Evolutionary conservation across 345 rosid species (phyloP), one percentile per base, ranked within the genome.

Genomic region (Gossypium longicalyx): DNA sequence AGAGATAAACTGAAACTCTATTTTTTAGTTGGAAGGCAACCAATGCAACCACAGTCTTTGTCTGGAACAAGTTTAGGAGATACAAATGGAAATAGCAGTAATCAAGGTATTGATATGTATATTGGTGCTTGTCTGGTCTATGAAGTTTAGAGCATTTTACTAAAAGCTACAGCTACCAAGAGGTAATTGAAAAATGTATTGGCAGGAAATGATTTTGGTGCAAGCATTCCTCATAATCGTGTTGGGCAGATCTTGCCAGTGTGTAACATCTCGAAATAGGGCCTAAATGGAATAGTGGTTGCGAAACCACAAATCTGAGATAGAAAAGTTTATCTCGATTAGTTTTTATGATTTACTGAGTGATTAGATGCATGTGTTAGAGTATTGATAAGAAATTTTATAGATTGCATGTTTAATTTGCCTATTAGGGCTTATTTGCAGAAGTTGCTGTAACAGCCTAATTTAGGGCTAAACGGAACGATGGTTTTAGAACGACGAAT

Each of bases 1-100:
- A 12, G 43, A 80, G 34, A 77, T 87, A 78, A 9, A 84, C 11
- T 2, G 60, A 52, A 20, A 48, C 6, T 29, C 38, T 1, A 29
- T 4, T 29, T 29, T 29, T 83, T 95, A 85, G 90, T 95, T 79
- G 86, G 80, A 76, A 91, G 99, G 86, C 97, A 90, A 80, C 88
- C 87, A 64, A 63, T 85, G 23, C 90, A 83, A 76, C 66, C 93
- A 53, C 87, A 74, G 51, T 82, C 91, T 74, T 76, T 91, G n/a
- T 78, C 87, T 71, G 88, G 75, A 67, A 73, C 88, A 10, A 85
- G 87, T 80, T 78, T 87, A 60, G 84, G 83, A 27, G 95, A 84
- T 44, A 70, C 87, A 78, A 82, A 80, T 78, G 79, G 77, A 51
- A 85, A 79, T 72, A 85, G 59, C 76, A 86, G 82, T 68, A 87